Evolutionary conservation across 2,329 filamentous ascomycete species (phyloP).

Genomic region (Scytalidium sp.): DNA sequence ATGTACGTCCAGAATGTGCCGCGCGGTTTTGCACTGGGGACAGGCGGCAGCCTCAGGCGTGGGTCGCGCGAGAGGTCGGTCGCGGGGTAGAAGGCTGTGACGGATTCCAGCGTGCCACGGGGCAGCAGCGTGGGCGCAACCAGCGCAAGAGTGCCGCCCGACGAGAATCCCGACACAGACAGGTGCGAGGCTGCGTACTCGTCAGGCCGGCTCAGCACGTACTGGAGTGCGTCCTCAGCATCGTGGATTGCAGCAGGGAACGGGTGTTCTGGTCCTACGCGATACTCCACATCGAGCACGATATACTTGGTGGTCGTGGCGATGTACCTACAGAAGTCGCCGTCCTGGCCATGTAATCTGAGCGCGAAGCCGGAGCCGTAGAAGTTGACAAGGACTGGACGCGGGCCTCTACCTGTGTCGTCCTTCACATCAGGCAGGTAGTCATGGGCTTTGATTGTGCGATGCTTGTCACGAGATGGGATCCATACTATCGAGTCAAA

Average conservation of each 20-base stretch:
- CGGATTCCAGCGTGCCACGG: conserved; percentile 45
- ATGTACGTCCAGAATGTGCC: conserved; percentile 20
- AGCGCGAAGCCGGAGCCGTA: conserved; percentile 32
- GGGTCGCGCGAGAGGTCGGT: conserved; percentile 29
- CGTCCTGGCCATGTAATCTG: conserved; percentile 35
- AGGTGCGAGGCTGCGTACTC: conserved; percentile 38
- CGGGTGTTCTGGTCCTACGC: conserved; percentile 33
- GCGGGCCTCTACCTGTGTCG: conserved; percentile 5
- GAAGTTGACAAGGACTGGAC: conserved; percentile 30
- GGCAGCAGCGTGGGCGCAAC: conserved; percentile 29
- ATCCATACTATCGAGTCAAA: conserved; percentile 9
- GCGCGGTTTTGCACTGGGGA: conserved; percentile 16
- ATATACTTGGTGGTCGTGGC: conserved; percentile 22
- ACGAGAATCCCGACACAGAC: conserved; percentile 42
- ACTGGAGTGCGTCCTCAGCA: conserved; percentile 28
- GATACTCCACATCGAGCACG: conserved; percentile 32
- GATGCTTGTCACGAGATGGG: conserved; percentile 9
- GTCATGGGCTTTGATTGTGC: conserved; percentile 10
- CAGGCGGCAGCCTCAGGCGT: conserved; percentile 24
- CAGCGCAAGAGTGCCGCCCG: conserved; percentile 38
- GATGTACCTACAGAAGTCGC: conserved; percentile 33
- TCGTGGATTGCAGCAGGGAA: conserved; percentile 34
- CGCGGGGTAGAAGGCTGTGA: conserved; percentile 43
- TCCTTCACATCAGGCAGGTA: conserved; percentile 4
- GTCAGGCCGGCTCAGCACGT: conserved; percentile 27